Percentiles rank a stretch among this genome's conserved stretches.
Conservation (phyloP, 2,329 filamentous ascomycete species). For the Aureobasidium zeae region DNA sequence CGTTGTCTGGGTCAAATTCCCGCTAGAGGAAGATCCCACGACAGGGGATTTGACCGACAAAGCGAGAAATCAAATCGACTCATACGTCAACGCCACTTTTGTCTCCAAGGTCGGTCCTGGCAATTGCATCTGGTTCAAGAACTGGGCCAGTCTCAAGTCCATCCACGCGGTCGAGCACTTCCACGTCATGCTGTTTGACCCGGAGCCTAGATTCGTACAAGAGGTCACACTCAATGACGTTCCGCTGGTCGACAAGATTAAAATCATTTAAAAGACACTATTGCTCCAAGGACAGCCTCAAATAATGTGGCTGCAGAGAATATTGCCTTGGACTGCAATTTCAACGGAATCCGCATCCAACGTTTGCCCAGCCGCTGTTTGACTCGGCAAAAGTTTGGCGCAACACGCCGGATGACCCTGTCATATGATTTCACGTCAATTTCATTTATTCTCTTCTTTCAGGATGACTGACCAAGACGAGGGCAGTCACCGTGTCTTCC, state of each 20-base stretch:
- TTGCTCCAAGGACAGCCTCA: too few species aligned
- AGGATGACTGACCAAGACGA: too few species aligned
- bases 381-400: too few species aligned
- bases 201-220: constrained; percentile 59
- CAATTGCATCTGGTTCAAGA: constrained; percentile 78
- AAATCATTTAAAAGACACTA: too few species aligned
- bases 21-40: constrained; percentile 58
- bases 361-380: too few species aligned
- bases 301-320: too few species aligned
- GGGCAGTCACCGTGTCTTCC: too few species aligned
- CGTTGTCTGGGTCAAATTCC: constrained; percentile 89
- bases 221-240: constrained; percentile 66
- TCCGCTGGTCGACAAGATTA: constrained; percentile 40
- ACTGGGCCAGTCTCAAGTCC: constrained; percentile 78
- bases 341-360: too few species aligned
- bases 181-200: constrained; percentile 80
- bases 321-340: too few species aligned
- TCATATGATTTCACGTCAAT: too few species aligned
- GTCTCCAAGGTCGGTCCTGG: constrained; percentile 41
- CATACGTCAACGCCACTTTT: constrained; percentile 62
- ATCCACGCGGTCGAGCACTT: constrained; percentile 86
- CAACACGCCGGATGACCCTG: too few species aligned
- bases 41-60: constrained; percentile 58
- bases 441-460: too few species aligned
- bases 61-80: constrained; percentile 56